Evolutionary conservation across 768 basidiomycete genomes (phyloP).

Genomic region (Phlegmacium glaucopus): DNA sequence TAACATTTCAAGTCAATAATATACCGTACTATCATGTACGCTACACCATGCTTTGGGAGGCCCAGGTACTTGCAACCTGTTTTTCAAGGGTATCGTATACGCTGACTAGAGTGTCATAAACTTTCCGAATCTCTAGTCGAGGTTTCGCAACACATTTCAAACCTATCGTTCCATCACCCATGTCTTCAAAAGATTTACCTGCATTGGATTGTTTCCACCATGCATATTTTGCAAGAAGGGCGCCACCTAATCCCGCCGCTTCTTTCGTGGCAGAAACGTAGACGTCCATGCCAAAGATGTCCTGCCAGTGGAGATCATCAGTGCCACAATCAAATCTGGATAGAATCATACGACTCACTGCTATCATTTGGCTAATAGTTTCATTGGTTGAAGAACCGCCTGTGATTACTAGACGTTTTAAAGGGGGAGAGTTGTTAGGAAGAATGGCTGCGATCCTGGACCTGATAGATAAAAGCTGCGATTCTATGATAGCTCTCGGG

Average conservation of each 20-base stretch:
- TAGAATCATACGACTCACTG: constrained; percentile 32
- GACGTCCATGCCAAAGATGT: constrained; percentile 75
- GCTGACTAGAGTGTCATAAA: constrained; percentile 54
- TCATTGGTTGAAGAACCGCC: constrained; percentile 78
- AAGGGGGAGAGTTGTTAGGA: constrained; percentile 47
- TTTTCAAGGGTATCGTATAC: constrained; percentile 58
- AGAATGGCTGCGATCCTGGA: constrained; percentile 69
- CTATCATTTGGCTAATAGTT: constrained; percentile 69
- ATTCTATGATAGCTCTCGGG: constrained; percentile 77
- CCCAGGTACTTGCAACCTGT: constrained; percentile 18
- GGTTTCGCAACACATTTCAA: constrained; percentile 65
- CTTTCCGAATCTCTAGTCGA: constrained; percentile 33
- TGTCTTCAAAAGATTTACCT: constrained; percentile 60
- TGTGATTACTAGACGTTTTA: constrained; percentile 70
- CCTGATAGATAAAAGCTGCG: constrained; percentile 80
- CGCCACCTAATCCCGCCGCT: constrained; percentile 71
- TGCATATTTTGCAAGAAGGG: constrained; percentile 65
- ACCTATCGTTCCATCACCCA: constrained; percentile 50
- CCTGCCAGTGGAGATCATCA: constrained; percentile 26
- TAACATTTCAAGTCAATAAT: neutral
- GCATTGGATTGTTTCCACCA: constrained; percentile 56
- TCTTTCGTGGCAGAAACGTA: constrained; percentile 67
- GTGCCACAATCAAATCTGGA: neutral
- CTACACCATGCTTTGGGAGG: neutral
- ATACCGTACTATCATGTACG: constrained; percentile 1